Evolutionary conservation across 169 alveolate species (phyloP).

Genomic region (Besnoitia besnoiti): DNA sequence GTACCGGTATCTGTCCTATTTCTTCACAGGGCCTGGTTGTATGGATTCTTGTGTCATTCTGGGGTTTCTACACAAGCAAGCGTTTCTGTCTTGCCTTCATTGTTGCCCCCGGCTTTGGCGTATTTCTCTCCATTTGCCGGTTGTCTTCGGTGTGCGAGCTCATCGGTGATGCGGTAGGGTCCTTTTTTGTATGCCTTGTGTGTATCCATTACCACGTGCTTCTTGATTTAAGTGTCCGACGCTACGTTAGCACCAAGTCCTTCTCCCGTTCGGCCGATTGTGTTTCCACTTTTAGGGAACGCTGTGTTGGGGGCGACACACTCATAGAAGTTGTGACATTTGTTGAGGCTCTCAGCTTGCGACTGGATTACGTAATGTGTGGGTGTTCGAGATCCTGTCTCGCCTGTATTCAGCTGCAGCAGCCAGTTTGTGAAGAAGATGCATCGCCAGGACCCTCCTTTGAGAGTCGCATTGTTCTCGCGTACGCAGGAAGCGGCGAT

Average conservation of each 20-base stretch:
- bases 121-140: neutral
- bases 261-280: neutral
- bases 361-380: neutral
- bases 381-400: neutral
- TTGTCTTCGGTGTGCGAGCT: neutral
- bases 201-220: neutral
- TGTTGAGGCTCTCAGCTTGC: neutral
- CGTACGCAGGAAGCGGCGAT: conserved; percentile 43
- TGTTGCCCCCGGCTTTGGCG: neutral
- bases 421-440: neutral
- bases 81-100: neutral
- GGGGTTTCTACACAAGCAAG: conserved; percentile 33
- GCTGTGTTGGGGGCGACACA: neutral
- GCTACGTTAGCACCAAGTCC: neutral
- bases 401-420: neutral
- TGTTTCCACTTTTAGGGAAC: neutral
- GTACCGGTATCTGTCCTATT: neutral
- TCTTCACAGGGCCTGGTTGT: neutral
- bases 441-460: neutral
- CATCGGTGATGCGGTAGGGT: neutral
- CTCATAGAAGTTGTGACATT: neutral
- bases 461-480: neutral
- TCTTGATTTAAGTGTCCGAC: neutral
- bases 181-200: neutral
- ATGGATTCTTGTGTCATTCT: conserved; percentile 20